Percentiles rank a stretch among this genome's conserved stretches.
These are phyloP conservation scores for Populus davidiana DNA, from an alignment of 345 rosid genomes.

Conservation along the genomic window DNA sequence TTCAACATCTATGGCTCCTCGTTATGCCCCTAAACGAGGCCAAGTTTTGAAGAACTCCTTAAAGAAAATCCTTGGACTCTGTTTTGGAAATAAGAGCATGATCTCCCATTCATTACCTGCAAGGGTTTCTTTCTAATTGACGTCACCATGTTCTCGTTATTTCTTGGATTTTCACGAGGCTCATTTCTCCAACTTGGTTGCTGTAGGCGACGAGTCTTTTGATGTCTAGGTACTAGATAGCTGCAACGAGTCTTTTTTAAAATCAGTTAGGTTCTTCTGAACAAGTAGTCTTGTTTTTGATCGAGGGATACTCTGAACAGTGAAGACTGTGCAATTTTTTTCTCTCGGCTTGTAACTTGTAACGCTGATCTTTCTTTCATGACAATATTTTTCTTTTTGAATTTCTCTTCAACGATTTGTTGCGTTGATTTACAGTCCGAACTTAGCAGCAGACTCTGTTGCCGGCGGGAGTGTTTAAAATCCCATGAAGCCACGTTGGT, in stretches of 20 bases:
- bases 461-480: background rate
- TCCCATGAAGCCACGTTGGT: background rate
- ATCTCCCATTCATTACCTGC: too few relatives aligned
- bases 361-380: background rate
- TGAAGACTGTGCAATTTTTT: background rate
- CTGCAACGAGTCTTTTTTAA: background rate
- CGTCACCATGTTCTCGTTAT: background rate
- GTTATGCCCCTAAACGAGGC: conserved; percentile 49
- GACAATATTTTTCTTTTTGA: background rate
- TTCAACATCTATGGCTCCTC: conserved; percentile 8
- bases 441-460: background rate
- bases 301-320: background rate
- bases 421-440: too few relatives aligned
- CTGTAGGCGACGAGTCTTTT: background rate
- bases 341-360: too few relatives aligned
- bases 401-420: background rate
- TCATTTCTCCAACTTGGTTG: background rate
- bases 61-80: conserved; percentile 18
- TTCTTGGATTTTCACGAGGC: background rate
- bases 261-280: background rate
- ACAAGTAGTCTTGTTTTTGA: background rate
- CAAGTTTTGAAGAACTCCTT: conserved; percentile 37
- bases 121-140: background rate
- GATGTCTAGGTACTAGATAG: background rate
- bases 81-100: background rate